Evolutionary conservation across 2,329 filamentous ascomycete species (phyloP), one percentile per base, ranked within the genome.

Genomic region (Penicillium sp.): DNA sequence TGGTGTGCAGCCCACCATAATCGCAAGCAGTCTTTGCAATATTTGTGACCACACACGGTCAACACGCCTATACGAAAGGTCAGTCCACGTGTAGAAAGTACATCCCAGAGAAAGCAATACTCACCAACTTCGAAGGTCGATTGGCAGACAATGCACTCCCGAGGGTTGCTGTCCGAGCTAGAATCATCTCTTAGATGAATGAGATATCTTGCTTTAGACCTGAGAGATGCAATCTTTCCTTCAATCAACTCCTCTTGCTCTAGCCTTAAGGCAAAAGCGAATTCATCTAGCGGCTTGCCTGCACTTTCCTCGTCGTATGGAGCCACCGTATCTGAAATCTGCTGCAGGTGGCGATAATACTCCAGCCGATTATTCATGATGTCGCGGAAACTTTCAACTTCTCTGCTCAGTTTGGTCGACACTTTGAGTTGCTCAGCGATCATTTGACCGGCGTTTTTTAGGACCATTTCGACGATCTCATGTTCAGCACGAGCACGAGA

Each of bases 21-120:
- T 37, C 81, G 80, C 63, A 97, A 87, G 72, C 94, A 97, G 29
- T 90, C 89, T 66, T 90, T 92, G 77, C 93, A 97, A 70, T 92
- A 97, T 61, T 91, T 85, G 69, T 99, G 94, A 0, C 93, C 93
- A 70, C 94, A 97, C 1, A 91, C 83, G 0, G 93, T 97, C 61
- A 77, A 61, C 18, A 77, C 73, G 26, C 74, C 74, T 76, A 34
- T 13, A 42, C 20, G 3, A 45, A 34, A 39, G 34, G 49, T 62
- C 47, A 65, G 56, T 37, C 4, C 7, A 4, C 53, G 18, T 26
- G 5, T 38, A 37, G 18, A 34, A 14, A 5, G 10, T 24, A 20
- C 1, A 18, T 13, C 1, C 0, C 6, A 10, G 9, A 44, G 31
- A 32, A 26, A 3, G 32, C 8, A n/a, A 53, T 93, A 79, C 50